Evolutionary conservation across 768 basidiomycete species (phyloP), one percentile per base, ranked within the genome.

Genomic region (Macrolepiota albuminosa): DNA sequence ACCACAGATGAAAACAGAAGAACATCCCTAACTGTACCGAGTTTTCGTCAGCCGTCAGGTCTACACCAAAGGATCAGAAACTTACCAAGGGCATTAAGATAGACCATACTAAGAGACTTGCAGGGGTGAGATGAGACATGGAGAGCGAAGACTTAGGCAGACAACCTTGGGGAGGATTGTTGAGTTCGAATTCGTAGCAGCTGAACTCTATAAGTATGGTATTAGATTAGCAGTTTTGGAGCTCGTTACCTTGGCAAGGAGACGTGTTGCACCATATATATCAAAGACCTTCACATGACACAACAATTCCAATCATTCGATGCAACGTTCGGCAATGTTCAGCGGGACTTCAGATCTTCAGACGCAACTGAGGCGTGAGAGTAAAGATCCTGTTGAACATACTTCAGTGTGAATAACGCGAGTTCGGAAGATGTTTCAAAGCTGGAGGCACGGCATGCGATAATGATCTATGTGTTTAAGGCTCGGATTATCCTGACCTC

Each of bases 1-100:
- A 85, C 86, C 88, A 92, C 56, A 92, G 72, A 67, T 92, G 90
- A 67, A 82, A 86, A 2, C 90, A 18, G 6, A 91, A 75, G 68
- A 91, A 91, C 2, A 64, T 64, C 1, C 79, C 82, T 5, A 89
- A 73, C 89, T 91, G 51, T 10, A 5, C 39, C 9, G 9, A 7
- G 8, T 43, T 8, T 29, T 26, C 33, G 49, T 34, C 24, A 49
- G 4, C 10, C 16, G 21, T 34, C 47, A 10, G 11, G n/a, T 29
- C 29, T 13, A 29, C 16, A 37, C 53, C 18, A 11, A 58, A 49
- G 1, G 10, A 16, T 42, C 2, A 33, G 16, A 39, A 0, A 75
- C 82, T 33, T 61, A 89, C 88, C 72, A 84, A 58, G 36, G 63
- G 59, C 6, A 79, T 75, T 45, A 91, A 64, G 21, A 84, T 64